Conservation (phyloP, 2,329 filamentous ascomycete genomes). For the Xylariales sp. region DNA sequence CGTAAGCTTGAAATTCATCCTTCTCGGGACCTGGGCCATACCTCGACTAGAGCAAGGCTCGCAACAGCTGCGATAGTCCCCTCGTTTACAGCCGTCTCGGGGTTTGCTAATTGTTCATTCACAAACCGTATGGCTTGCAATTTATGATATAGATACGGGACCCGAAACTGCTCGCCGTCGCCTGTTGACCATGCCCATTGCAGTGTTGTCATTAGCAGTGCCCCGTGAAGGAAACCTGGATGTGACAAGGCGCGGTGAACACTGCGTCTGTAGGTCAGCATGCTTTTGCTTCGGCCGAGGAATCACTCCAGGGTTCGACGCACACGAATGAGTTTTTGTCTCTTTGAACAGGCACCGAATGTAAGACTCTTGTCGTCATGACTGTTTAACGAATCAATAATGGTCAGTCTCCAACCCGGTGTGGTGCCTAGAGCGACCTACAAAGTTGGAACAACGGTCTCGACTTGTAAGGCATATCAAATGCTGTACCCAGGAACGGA, state of each 20-base stretch:
- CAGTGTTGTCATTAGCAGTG: constrained; percentile 38
- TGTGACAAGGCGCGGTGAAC: constrained; percentile 39
- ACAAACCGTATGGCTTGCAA: constrained; percentile 42
- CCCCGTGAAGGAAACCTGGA: constrained; percentile 41
- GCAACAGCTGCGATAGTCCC: constrained; percentile 40
- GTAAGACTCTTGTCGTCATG: constrained; percentile 36
- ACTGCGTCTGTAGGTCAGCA: constrained; percentile 18
- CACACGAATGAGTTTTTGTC: constrained; percentile 29
- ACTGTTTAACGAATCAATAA: constrained; percentile 25
- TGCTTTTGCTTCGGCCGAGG: no score
- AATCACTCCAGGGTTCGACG: no score
- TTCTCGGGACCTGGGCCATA: constrained; percentile 15
- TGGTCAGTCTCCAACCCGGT: not conserved
- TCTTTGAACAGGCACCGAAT: constrained; percentile 34
- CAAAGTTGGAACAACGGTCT: constrained; percentile 32
- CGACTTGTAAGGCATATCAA: constrained; percentile 29
- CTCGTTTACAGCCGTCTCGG: constrained; percentile 33
- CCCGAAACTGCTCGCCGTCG: constrained; percentile 38
- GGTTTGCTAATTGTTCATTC: constrained; percentile 35
- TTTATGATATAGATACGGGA: constrained; percentile 42
- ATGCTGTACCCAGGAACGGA: constrained; percentile 23
- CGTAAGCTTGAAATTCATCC: constrained; percentile 11
- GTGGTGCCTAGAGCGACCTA: constrained; percentile 19
- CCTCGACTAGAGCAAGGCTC: constrained; percentile 39
- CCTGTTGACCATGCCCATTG: constrained; percentile 43